A percentile compares a stretch with the other conserved stretches of the same genome.
These are phyloP conservation scores for Diplogelasinospora grovesii DNA, from an alignment of 495 filamentous ascomycete genomes.

Conservation along the genomic window DNA sequence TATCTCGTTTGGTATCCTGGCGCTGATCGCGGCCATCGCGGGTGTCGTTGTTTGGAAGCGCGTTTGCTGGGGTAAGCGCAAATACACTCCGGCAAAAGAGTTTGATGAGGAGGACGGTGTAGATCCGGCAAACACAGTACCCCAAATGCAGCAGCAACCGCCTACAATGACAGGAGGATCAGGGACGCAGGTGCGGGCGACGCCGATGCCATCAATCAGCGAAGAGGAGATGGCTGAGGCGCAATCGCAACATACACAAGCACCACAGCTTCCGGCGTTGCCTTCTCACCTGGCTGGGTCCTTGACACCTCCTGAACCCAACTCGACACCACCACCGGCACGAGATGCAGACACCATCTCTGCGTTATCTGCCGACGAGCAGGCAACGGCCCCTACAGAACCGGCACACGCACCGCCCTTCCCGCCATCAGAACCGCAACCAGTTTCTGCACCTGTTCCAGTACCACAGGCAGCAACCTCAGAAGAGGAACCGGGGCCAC, in stretches of 20 bases:
- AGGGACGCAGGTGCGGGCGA: no score
- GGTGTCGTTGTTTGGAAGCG: conserved; percentile 14
- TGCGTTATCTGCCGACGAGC: no score
- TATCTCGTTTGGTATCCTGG: conserved; percentile 10
- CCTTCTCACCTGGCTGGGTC: background rate
- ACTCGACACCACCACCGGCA: no score
- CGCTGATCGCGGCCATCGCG: conserved; percentile 5
- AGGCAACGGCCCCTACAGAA: no score
- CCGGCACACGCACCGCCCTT: no score
- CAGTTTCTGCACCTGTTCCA: background rate
- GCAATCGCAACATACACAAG: no score
- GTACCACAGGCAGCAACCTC: no score
- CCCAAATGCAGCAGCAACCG: background rate
- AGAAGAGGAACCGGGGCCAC: no score
- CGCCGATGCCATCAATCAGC: no score
- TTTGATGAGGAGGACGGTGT: conserved; percentile 1
- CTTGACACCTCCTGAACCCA: background rate
- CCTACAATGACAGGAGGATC: background rate
- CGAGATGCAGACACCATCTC: no score
- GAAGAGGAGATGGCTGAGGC: no score
- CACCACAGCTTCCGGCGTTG: conserved; percentile 3
- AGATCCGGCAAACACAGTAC: background rate
- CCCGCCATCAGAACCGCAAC: no score
- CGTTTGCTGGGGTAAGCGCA: background rate
- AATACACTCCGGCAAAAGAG: background rate